Evolutionary conservation across 2,329 filamentous ascomycete genomes (phyloP).

Genomic region (Aureobasidium sp.): DNA sequence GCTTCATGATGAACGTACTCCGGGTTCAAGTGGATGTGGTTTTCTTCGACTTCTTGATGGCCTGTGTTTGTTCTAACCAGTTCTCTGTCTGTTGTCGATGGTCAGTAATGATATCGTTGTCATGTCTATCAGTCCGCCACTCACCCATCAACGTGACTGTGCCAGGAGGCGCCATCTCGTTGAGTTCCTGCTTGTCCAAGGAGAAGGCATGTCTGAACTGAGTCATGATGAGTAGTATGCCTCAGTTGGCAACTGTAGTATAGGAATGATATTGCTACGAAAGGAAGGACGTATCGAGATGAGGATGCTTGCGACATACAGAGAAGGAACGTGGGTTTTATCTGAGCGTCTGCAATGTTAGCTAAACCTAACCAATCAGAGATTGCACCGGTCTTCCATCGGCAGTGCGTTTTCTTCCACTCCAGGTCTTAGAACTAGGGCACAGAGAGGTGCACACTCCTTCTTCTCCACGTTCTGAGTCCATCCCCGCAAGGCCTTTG

Average conservation of each 20-base stretch:
- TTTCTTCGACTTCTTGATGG: constrained; percentile 27
- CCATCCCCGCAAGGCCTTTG: too few relatives aligned
- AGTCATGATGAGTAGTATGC: constrained; percentile 24
- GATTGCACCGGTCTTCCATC: neutral
- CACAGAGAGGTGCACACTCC: too few relatives aligned
- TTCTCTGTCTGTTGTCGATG: constrained; percentile 21
- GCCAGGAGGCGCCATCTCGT: constrained; percentile 32
- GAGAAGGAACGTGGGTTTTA: neutral
- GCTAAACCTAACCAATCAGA: neutral
- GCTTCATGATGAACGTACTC: neutral
- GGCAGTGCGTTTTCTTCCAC: too few relatives aligned
- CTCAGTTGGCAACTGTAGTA: neutral
- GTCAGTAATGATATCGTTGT: neutral
- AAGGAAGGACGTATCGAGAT: neutral
- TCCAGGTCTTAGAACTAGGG: too few relatives aligned
- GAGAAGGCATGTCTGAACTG: constrained; percentile 29
- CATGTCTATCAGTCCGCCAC: constrained; percentile 1
- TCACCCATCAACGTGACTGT: constrained; percentile 33
- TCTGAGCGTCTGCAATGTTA: neutral
- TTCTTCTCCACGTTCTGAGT: too few relatives aligned
- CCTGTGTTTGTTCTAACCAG: constrained; percentile 19
- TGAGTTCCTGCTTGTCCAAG: constrained; percentile 33
- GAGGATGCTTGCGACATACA: neutral
- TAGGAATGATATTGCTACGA: neutral
- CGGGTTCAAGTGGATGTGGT: constrained; percentile 31